Conservation (phyloP, 2,329 filamentous ascomycete genomes). For the Claviceps sp. region DNA sequence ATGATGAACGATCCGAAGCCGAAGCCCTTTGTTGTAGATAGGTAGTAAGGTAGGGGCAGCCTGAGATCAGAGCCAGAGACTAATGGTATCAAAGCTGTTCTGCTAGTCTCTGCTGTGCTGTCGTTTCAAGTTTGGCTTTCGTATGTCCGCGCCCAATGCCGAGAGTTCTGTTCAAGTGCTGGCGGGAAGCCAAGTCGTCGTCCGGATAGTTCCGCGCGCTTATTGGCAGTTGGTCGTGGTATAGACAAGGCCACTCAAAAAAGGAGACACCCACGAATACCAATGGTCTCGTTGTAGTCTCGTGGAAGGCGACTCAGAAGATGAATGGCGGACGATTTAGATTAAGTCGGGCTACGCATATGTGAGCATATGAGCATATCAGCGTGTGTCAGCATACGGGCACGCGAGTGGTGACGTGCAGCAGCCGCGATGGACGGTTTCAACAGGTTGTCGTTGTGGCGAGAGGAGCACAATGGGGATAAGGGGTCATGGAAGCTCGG, state of each 20-base stretch:
- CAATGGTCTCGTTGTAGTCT: not conserved
- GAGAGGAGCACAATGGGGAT: constrained; percentile 2
- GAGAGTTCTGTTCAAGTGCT: not conserved
- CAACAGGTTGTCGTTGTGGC: constrained; percentile 1
- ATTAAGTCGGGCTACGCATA: not conserved
- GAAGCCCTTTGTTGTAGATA: constrained; percentile 6
- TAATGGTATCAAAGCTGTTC: not conserved
- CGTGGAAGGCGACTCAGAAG: not conserved
- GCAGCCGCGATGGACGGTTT: constrained; percentile 1
- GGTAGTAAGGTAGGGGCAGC: constrained; percentile 2
- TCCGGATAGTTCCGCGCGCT: not conserved
- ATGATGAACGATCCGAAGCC: constrained; percentile 18
- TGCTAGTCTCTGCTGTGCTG: not conserved
- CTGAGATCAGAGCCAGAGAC: not conserved
- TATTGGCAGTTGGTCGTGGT: not conserved
- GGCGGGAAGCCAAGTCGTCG: not conserved
- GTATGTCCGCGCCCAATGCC: not conserved
- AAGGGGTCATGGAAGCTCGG: not conserved
- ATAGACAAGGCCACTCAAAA: not conserved
- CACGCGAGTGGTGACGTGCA: not conserved
- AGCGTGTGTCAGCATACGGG: not conserved
- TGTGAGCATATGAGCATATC: no score
- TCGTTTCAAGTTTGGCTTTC: not conserved
- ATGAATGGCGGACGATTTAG: not conserved
- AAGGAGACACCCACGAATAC: not conserved